Evolutionary conservation across 2,329 filamentous ascomycete species (phyloP), one percentile per base, ranked within the genome.

Genomic region (Colletotrichum eremochloae): DNA sequence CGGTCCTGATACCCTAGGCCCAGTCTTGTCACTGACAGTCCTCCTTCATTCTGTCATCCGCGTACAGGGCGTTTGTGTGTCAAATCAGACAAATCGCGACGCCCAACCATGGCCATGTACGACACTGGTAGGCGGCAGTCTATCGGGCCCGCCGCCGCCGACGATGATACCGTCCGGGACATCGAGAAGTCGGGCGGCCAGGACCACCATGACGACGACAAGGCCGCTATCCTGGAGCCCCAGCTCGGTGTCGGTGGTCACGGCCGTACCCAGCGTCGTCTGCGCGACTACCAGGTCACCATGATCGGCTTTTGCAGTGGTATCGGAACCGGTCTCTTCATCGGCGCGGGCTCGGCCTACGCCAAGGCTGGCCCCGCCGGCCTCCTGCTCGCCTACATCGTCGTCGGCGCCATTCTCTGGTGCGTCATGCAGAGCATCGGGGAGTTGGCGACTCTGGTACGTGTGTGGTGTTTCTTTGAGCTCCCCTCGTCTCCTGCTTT

Each of bases 221-320:
- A 74, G 69, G 57, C 62, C n/a, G 72, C 65, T 46, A 67, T 70
- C 53, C 53, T 63, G 38, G 69, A 72, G 31, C 72, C 72, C 15
- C 72, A 74, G 69, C 69, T 74, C 46, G 64, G 64, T 58, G 64
- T 74, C 58, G 72, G 72, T 48, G 72, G 72, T 40, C 72, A 73
- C 8, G 72, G 72, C 20, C 69, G 69, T 46, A 74, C 72, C 20
- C 69, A 74, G 66, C 73, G 73, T 42, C 73, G 58, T n/a, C 73
- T 74, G 53, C 63, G 73, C 8, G 70, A 74, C 66, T 74, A 74
- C 63, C 86, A 88, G 75, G 82, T 88, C 61, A 86, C 88, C 75
- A 88, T 88, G 86, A 87, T 88, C 68, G 86, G 86, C 24, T 80
- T 84, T 44, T 81, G 81, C 55, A 81, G 80, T 29, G 84, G 80